phyloP scores from a whole-genome alignment of 2,329 filamentous ascomycete genomes.

The Sporothrix luriei region DNA sequence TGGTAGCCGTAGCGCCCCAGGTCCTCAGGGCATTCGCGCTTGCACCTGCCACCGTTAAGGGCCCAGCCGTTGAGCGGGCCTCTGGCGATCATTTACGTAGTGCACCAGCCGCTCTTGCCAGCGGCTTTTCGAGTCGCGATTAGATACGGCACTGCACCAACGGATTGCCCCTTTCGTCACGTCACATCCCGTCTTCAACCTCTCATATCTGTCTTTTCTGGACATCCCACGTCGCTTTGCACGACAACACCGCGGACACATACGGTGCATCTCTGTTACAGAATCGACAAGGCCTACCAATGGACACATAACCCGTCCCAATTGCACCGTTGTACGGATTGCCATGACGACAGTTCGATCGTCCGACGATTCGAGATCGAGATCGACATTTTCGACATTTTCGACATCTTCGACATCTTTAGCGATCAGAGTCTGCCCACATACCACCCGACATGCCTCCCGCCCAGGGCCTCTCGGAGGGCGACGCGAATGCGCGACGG shows the following conservation, averaged over 20 bases:
- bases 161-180: conserved; percentile 7
- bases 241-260: neutral
- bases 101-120: neutral
- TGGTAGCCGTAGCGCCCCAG: neutral
- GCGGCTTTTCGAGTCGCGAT: neutral
- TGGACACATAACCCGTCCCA: neutral
- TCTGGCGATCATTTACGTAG: neutral
- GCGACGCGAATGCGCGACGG: conserved; percentile 2
- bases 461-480: conserved; percentile 18
- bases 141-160: neutral
- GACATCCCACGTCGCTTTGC: neutral
- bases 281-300: neutral
- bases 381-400: too few species aligned
- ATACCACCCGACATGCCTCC: conserved; percentile 9
- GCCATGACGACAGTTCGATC: neutral
- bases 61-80: neutral
- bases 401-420: too few species aligned
- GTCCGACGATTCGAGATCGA: neutral
- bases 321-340: neutral
- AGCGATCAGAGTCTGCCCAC: neutral
- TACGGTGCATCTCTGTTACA: neutral
- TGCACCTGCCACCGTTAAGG: neutral
- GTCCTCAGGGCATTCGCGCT: neutral
- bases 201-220: neutral
- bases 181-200: conserved; percentile 9